Evolutionary conservation across 352 stramenopile species (phyloP).

Genomic region (Phytophthora megakarya): DNA sequence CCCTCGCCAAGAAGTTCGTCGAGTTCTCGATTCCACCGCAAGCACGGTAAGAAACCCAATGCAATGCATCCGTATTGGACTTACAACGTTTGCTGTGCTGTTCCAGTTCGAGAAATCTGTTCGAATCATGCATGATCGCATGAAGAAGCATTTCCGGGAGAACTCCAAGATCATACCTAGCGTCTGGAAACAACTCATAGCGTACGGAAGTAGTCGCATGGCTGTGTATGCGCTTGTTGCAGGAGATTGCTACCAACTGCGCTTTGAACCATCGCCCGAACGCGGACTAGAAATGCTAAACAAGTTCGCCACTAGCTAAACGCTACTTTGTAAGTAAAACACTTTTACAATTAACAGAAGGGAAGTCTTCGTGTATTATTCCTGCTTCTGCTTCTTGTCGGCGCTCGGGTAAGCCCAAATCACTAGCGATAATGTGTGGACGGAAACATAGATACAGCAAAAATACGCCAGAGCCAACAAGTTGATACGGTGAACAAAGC

Average conservation of each 20-base stretch:
- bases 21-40: constrained; percentile 47
- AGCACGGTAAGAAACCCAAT: constrained; percentile 35
- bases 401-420: constrained; percentile 44
- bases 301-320: constrained; percentile 47
- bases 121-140: constrained; percentile 66
- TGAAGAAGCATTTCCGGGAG: constrained; percentile 74
- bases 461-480: constrained; percentile 68
- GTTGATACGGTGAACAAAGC: constrained; percentile 58
- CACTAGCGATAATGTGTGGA: constrained; percentile 66
- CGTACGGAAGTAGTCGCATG: constrained; percentile 46
- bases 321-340: background rate
- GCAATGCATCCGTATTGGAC: background rate
- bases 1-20: constrained; percentile 61
- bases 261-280: constrained; percentile 50
- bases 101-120: constrained; percentile 70
- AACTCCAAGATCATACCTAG: constrained; percentile 57
- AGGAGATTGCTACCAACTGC: constrained; percentile 65
- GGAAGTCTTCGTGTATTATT: constrained; percentile 18
- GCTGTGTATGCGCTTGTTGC: constrained; percentile 55
- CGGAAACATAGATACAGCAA: constrained; percentile 68
- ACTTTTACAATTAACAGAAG: background rate
- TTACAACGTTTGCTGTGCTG: background rate
- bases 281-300: constrained; percentile 50
- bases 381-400: constrained; percentile 33
- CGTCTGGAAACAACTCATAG: constrained; percentile 59